Evolutionary conservation across 2,329 filamentous ascomycete species (phyloP).

Genomic region (Aspergillus neotritici): DNA sequence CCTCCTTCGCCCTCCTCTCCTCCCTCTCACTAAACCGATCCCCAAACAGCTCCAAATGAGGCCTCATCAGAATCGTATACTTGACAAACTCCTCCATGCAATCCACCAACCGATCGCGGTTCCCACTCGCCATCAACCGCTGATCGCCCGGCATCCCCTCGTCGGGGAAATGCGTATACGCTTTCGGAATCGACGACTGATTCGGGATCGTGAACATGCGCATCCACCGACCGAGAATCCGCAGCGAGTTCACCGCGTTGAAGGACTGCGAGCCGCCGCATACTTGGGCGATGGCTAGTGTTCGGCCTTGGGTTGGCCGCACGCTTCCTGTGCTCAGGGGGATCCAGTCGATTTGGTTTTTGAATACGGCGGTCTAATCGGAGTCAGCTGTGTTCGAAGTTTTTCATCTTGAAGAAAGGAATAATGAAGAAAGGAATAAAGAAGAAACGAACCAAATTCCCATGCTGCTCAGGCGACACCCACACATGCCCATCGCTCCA

Average conservation of each 20-base stretch:
- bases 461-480: constrained; percentile 63
- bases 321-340: constrained; percentile 57
- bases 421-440: not conserved
- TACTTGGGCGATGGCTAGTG: constrained; percentile 58
- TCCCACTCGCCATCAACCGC: constrained; percentile 51
- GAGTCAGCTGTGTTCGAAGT: too few species aligned
- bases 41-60: constrained; percentile 55
- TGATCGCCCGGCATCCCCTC: constrained; percentile 43
- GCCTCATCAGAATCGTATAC: constrained; percentile 60
- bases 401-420: not conserved
- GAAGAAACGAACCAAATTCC: constrained; percentile 48
- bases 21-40: constrained; percentile 59
- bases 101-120: constrained; percentile 57
- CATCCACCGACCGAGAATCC: constrained; percentile 64
- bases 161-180: constrained; percentile 58
- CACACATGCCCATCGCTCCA: constrained; percentile 65
- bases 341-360: constrained; percentile 67
- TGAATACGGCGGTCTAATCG: constrained; percentile 58
- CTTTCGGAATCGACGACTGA: constrained; percentile 58
- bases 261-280: constrained; percentile 62
- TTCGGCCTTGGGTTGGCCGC: constrained; percentile 61
- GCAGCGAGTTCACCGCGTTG: constrained; percentile 61
- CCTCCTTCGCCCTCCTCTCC: constrained; percentile 18
- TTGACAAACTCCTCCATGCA: constrained; percentile 68
- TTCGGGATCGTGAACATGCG: constrained; percentile 64